Percentiles rank a stretch among this genome's conserved stretches.
These are phyloP conservation scores for Manihot esculenta DNA, from an alignment of 441 rosid species.

Conservation along the genomic window DNA sequence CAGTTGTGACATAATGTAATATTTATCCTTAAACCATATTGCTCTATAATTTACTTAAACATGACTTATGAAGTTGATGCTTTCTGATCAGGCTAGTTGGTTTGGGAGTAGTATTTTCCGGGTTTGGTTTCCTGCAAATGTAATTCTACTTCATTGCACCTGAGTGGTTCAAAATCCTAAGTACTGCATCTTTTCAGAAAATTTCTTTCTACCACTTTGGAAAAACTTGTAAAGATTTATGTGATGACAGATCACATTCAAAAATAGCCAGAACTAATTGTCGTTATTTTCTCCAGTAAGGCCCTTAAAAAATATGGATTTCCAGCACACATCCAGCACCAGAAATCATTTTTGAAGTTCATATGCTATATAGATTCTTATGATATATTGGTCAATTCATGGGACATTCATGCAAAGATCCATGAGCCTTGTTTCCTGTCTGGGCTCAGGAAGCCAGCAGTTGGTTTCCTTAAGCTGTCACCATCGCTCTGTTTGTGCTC, in stretches of 20 bases:
- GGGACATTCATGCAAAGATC: background rate
- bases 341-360: background rate
- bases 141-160: background rate
- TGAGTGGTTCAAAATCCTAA: background rate
- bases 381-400: too few relatives aligned
- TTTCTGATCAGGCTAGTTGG: too few relatives aligned
- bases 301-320: background rate
- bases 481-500: background rate
- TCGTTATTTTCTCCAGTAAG: background rate
- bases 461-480: background rate
- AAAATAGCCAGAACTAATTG: background rate
- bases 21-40: background rate
- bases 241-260: background rate
- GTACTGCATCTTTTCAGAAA: background rate
- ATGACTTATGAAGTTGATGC: constrained; percentile 9
- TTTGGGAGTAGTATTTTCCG: background rate
- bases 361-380: background rate
- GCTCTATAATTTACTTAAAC: background rate
- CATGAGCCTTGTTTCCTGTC: background rate
- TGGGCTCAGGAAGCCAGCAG: background rate
- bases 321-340: background rate
- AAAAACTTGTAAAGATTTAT: background rate
- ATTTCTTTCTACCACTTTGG: background rate
- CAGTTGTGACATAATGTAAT: background rate
- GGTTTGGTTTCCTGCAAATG: background rate